A percentile compares a stretch with the other conserved stretches of the same genome.
Evolutionary conservation across 2,329 filamentous ascomycete genomes (phyloP).

Genomic region (Graphilbum fragrans): DNA sequence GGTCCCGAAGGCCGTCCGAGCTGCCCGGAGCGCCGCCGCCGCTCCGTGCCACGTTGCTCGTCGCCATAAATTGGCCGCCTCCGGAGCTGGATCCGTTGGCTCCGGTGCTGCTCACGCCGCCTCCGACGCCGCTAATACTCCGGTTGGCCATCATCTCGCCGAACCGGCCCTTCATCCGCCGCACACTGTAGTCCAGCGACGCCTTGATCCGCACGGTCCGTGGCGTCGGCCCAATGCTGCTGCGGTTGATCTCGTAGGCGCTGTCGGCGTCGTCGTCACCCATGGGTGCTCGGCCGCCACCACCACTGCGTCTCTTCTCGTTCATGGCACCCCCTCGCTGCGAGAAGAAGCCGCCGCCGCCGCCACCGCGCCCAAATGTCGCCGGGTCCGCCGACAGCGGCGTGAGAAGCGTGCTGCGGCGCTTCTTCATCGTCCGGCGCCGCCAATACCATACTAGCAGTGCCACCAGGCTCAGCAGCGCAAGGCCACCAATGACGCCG

Average conservation of each 20-base stretch:
- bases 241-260: slow-evolving; percentile 28
- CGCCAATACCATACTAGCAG: slow-evolving; percentile 40
- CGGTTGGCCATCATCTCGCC: slow-evolving; percentile 15
- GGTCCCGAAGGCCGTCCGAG: slow-evolving; percentile 18
- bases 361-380: background rate
- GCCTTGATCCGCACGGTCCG: slow-evolving; percentile 27
- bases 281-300: background rate
- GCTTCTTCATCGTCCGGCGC: slow-evolving; percentile 26
- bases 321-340: no score
- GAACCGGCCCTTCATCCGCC: slow-evolving; percentile 22
- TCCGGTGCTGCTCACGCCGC: slow-evolving; percentile 36
- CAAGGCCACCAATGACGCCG: slow-evolving; percentile 36
- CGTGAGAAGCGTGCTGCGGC: slow-evolving; percentile 36
- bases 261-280: slow-evolving; percentile 13
- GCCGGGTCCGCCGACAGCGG: slow-evolving; percentile 26
- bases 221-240: slow-evolving; percentile 36
- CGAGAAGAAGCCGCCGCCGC: background rate
- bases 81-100: slow-evolving; percentile 25
- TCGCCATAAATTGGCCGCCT: slow-evolving; percentile 33
- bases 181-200: slow-evolving; percentile 23
- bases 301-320: background rate
- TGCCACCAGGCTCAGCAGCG: slow-evolving; percentile 30
- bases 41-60: slow-evolving; percentile 9
- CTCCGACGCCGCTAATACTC: slow-evolving; percentile 5
- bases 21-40: slow-evolving; percentile 19